Conservation (phyloP, 192 early-diverging fungal species). For the Coemansia guatemalensis region DNA sequence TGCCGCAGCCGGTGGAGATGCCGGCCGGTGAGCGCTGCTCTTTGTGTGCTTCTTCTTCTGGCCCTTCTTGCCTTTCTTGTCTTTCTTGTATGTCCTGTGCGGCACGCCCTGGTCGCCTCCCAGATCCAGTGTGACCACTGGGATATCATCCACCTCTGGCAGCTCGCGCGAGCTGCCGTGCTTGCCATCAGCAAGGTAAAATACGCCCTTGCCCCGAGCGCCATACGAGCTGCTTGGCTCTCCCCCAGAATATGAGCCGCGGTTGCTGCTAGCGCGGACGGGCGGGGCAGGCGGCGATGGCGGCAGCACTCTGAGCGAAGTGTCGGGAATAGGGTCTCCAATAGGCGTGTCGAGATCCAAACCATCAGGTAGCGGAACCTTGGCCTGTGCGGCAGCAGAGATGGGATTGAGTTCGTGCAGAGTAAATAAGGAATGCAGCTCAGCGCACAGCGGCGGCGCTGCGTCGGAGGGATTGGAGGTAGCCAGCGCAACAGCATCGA, state of each 20-base stretch:
- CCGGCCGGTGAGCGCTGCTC: background rate
- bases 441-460: constrained; percentile 56
- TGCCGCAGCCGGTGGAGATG: constrained; percentile 34
- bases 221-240: constrained; percentile 27
- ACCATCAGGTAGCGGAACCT: constrained; percentile 84
- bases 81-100: constrained; percentile 13
- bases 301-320: constrained; percentile 54
- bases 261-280: constrained; percentile 26
- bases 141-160: constrained; percentile 78
- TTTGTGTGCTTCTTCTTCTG: constrained; percentile 12
- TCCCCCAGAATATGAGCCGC: constrained; percentile 24
- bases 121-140: constrained; percentile 72
- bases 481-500: constrained; percentile 33
- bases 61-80: constrained; percentile 25
- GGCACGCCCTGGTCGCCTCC: constrained; percentile 31
- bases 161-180: constrained; percentile 48
- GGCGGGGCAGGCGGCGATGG: constrained; percentile 26
- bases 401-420: constrained; percentile 89
- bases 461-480: constrained; percentile 35
- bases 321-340: constrained; percentile 67
- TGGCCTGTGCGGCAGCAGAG: constrained; percentile 82
- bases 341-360: constrained; percentile 85
- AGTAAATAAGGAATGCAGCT: constrained; percentile 68
- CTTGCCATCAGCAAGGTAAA: constrained; percentile 36
- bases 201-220: constrained; percentile 47